Conservation (phyloP, 306 rosid genomes). For the Myrica gale region DNA sequence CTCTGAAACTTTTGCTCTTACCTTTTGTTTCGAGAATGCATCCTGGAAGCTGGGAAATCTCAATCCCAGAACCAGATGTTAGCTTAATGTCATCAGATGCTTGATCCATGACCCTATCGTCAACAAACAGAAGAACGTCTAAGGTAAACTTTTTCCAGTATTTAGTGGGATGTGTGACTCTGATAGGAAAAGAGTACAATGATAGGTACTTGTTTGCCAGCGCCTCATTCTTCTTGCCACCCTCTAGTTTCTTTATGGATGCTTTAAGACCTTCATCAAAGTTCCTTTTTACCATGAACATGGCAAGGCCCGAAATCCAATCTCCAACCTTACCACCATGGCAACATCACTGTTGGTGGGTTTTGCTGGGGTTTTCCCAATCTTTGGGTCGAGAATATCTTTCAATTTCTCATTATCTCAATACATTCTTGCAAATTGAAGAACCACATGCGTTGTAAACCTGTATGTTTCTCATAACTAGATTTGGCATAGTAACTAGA, state of each 20-base stretch:
- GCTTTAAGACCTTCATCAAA: conserved; percentile 19
- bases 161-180: background rate
- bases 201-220: conserved; percentile 22
- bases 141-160: background rate
- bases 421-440: conserved; percentile 22
- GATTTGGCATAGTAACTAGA: too few relatives aligned
- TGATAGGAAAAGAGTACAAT: background rate
- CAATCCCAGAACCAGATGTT: conserved; percentile 9
- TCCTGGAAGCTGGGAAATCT: conserved; percentile 20
- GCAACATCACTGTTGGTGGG: conserved; percentile 24
- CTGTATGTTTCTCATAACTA: too few relatives aligned
- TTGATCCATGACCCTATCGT: conserved; percentile 11
- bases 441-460: background rate
- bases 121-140: background rate
- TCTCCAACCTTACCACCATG: conserved; percentile 15
- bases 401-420: conserved; percentile 24
- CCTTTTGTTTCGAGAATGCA: conserved; percentile 27
- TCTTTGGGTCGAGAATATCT: conserved; percentile 16
- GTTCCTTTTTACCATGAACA: conserved; percentile 16
- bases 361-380: conserved; percentile 20
- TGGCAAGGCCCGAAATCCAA: conserved; percentile 15
- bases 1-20: background rate
- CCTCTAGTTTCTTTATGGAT: conserved; percentile 21
- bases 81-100: conserved; percentile 12
- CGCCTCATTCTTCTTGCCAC: conserved; percentile 28